phyloP scores from a whole-genome alignment of 2,329 filamentous ascomycete species.

The Colletotrichum camelliae region DNA sequence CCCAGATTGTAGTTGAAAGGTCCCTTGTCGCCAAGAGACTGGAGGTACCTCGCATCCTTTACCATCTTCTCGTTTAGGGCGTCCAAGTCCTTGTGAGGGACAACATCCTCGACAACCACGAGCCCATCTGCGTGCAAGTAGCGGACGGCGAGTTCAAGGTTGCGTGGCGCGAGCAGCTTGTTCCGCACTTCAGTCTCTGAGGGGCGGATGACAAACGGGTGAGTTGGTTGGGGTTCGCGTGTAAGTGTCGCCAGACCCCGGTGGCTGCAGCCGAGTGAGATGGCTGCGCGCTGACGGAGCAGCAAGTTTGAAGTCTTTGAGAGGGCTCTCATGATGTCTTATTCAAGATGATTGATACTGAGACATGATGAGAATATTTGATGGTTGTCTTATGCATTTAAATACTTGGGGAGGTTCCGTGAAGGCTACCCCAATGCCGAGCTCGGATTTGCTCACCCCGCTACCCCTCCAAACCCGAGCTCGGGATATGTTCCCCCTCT shows the following conservation, averaged over 20 bases:
- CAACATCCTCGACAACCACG: slow-evolving; percentile 59
- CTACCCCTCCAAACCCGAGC: slow-evolving; percentile 30
- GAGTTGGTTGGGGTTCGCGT: not conserved
- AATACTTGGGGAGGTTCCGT: not conserved
- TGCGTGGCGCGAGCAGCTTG: slow-evolving; percentile 43
- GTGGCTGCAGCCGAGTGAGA: not conserved
- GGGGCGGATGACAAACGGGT: slow-evolving; percentile 33
- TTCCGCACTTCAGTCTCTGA: slow-evolving; percentile 28
- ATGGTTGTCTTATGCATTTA: not conserved
- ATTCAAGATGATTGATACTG: not conserved
- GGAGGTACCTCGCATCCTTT: slow-evolving; percentile 57
- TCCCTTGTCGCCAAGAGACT: slow-evolving; percentile 55
- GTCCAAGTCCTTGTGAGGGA: slow-evolving; percentile 58
- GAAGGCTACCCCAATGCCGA: slow-evolving; percentile 26
- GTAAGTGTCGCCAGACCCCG: slow-evolving; percentile 6
- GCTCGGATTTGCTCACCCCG: slow-evolving; percentile 22
- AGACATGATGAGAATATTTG: not conserved
- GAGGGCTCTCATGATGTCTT: not conserved
- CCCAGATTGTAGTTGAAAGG: slow-evolving; percentile 69
- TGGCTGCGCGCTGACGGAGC: not conserved
- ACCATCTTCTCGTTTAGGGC: slow-evolving; percentile 64
- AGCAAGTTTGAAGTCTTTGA: not conserved
- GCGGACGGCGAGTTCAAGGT: slow-evolving; percentile 60
- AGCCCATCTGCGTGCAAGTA: slow-evolving; percentile 59
- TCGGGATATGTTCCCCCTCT: slow-evolving; percentile 29